Percentiles rank a stretch among this genome's conserved stretches.
phyloP scores from a whole-genome alignment of 768 basidiomycete genomes.

The Lactifluus piperatus region DNA sequence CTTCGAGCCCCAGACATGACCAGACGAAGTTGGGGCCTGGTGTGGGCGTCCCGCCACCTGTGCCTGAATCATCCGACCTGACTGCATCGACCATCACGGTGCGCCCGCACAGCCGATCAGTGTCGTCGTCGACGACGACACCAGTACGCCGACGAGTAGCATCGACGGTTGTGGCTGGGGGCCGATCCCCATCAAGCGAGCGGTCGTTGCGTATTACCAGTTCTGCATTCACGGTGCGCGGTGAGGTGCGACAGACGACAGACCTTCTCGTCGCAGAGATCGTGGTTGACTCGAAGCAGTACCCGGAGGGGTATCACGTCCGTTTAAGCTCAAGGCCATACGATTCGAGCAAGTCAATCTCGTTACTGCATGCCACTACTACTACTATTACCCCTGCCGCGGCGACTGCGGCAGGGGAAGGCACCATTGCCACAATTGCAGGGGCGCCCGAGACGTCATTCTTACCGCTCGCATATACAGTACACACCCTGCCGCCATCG shows the following conservation, averaged over 20 bases:
- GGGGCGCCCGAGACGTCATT: conserved; percentile 13
- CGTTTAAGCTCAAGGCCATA: conserved; percentile 37
- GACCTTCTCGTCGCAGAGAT: conserved; percentile 75
- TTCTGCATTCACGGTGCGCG: conserved; percentile 53
- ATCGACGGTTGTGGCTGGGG: background rate
- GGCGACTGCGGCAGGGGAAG: background rate
- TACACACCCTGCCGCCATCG: conserved; percentile 76
- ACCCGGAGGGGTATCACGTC: conserved; percentile 66
- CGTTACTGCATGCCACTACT: conserved; percentile 23
- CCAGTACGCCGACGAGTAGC: background rate
- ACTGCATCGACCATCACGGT: background rate
- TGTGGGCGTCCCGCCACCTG: background rate
- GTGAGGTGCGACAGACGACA: conserved; percentile 48
- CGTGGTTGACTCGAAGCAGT: conserved; percentile 73
- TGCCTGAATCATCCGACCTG: background rate
- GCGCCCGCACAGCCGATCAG: conserved; percentile 16
- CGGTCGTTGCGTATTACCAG: conserved; percentile 27
- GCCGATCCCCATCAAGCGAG: background rate
- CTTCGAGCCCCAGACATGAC: background rate
- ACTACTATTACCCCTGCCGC: background rate
- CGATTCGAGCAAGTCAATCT: conserved; percentile 31
- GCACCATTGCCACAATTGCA: background rate
- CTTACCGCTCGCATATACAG: conserved; percentile 48
- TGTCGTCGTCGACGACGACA: background rate
- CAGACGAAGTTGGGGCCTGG: background rate